A percentile compares a stretch with the other conserved stretches of the same genome.
These are phyloP conservation scores for Evansstolkia leycettana DNA, from an alignment of 495 filamentous ascomycete genomes.

Conservation along the genomic window DNA sequence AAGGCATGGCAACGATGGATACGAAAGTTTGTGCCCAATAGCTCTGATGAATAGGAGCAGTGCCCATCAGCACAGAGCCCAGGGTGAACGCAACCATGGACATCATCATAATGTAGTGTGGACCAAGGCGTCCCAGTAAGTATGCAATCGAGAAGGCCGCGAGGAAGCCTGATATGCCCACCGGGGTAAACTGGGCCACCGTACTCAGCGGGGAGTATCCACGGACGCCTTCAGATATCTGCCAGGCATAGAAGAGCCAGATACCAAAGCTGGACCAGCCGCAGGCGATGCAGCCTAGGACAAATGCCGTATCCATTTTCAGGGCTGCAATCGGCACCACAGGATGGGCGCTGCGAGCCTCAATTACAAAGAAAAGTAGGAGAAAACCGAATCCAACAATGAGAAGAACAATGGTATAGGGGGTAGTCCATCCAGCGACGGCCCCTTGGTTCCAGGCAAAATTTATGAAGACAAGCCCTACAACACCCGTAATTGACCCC, in stretches of 20 bases:
- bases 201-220: slow-evolving; percentile 33
- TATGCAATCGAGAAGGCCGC: slow-evolving; percentile 38
- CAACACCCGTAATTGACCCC: slow-evolving; percentile 38
- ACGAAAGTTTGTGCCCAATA: slow-evolving; percentile 38
- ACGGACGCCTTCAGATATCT: slow-evolving; percentile 39
- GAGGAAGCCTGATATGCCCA: slow-evolving; percentile 30
- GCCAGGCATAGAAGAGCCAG: slow-evolving; percentile 44
- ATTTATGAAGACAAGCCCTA: slow-evolving; percentile 45
- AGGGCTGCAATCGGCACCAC: slow-evolving; percentile 42
- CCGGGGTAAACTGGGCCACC: slow-evolving; percentile 32
- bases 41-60: slow-evolving; percentile 23
- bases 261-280: slow-evolving; percentile 55
- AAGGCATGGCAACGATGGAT: slow-evolving; percentile 31
- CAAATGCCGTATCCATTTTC: slow-evolving; percentile 36
- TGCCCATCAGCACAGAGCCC: slow-evolving; percentile 23
- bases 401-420: slow-evolving; percentile 43
- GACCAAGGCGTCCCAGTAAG: slow-evolving; percentile 23
- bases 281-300: slow-evolving; percentile 38
- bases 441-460: slow-evolving; percentile 52
- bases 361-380: slow-evolving; percentile 37
- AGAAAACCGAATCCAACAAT: slow-evolving; percentile 41
- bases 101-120: slow-evolving; percentile 38
- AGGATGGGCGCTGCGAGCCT: slow-evolving; percentile 34
- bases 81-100: slow-evolving; percentile 30
- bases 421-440: slow-evolving; percentile 41